Base-by-base conservation (phyloP, 148 eudicot species). In the Pharnaceum exiguum region DNA sequence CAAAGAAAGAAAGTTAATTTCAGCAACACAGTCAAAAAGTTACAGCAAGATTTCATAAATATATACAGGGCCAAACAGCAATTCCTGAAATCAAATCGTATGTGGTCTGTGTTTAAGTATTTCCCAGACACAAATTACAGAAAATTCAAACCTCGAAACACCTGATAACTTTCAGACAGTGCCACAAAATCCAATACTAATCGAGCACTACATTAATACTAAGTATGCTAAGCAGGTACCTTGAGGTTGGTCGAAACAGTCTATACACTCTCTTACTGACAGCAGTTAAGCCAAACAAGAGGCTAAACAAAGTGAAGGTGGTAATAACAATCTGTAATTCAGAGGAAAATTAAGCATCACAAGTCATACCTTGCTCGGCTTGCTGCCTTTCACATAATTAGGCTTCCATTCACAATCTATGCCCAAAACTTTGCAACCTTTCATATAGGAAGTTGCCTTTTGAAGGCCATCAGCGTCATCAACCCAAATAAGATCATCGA, bases 341-440 rank as follows among this genome's bases (percentile, higher is more conserved):
- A 68, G 28, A 50, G 44, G 52, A 48, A 42, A 32, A 51, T 56
- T 11, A 38, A 57, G 28, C 31, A 48, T 31, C 16, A 42, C 4
- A 8, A 35, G 37, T 46, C 46, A 48, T 75, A 89, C 99, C 96
- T 86, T 91, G 75, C 74, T 94, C 40, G 82, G 81, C 57, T 64
- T 75, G 74, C 81, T 75, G 62, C 99, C 99, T 76, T 94, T 94
- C 33, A 66, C 76, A 66, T 83, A 86, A 65, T 79, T 84, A 61
- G 99, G 96, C 70, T 84, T 94, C 99, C 99, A 94, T 66, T 94
- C 99, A 75, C 96, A 86, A 79, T 94, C 99, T 73, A 94, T 18
- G 49, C 99, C 99, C 38, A 86, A 69, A 48, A 94, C 83, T 75
- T 94, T 94, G 67, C 91, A 89, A 28, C 78, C 77, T 72, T 94